Base-by-base conservation (phyloP, 768 basidiomycete species). In the Boletus sensibilis region DNA sequence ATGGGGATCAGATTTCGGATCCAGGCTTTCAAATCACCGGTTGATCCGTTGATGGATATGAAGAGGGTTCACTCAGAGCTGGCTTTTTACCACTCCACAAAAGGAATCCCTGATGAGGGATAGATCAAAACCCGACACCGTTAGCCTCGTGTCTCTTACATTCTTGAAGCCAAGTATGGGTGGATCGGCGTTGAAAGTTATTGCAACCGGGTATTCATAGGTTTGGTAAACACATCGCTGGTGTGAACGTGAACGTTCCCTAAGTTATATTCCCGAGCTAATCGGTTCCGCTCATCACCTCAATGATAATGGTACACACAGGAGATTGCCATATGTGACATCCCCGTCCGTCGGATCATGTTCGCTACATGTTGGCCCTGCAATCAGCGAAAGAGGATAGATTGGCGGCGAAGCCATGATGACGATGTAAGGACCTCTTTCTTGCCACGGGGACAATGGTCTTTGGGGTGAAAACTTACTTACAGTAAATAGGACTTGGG, bases 61-160 rank as follows among this genome's bases (percentile, higher is more conserved):
- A 62, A 46, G 25, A 9, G 25, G 27, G 46, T 25, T 35, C n/a
- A 23, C n/a, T 20, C 13, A 31, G 45, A 39, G 16, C 21, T n/a
- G 29, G 10, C 29, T 5, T 47, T 23, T 13, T 11, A 23, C 34
- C 49, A 42, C 20, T 14, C 4, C n/a, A 66, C 56, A 67, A 67
- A 58, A 40, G 67, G 61, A 66, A 25, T 16, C n/a, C 61, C 45
- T 43, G 35, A 57, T 55, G 50, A 10, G 46, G 58, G 23, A 51
- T 47, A 44, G 64, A 49, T 47, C 49, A 11, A 49, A 53, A 23
- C 12, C 13, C 16, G 20, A 29, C 29, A 27, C 29, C 43, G 16
- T 29, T n/a, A 21, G 5, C 59, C 64, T 54, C 63, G 31, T 64
- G 63, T 35, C 18, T 9, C 39, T 27, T 50, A 37, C 35, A 54